Evolutionary conservation across 345 rosid genomes (phyloP).

Genomic region (Gossypium arboreum): DNA sequence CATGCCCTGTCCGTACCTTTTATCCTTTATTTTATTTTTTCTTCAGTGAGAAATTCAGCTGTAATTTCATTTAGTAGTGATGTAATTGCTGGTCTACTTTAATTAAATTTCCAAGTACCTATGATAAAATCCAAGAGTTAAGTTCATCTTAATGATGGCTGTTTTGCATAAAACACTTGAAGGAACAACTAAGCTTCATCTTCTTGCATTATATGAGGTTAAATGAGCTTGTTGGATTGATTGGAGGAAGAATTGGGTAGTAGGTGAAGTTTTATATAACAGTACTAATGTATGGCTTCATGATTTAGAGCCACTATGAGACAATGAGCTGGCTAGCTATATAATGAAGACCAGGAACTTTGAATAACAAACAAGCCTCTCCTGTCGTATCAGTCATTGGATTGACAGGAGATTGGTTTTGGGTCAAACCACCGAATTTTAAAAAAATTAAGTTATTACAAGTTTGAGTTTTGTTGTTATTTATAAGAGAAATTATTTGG

Average conservation of each 20-base stretch:
- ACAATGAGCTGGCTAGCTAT: not conserved
- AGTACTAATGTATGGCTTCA: not conserved
- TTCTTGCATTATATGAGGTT: too few species aligned
- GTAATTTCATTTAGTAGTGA: not conserved
- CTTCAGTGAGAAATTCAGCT: not conserved
- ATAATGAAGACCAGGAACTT: not conserved
- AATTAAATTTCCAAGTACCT: too few species aligned
- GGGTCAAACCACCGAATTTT: too few species aligned
- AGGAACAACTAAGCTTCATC: too few species aligned
- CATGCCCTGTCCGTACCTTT: not conserved
- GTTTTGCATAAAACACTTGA: not conserved
- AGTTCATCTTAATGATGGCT: not conserved
- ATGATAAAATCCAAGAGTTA: too few species aligned
- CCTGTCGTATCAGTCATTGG: not conserved
- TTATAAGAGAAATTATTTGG: too few species aligned
- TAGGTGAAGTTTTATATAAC: too few species aligned
- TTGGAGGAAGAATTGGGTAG: too few species aligned
- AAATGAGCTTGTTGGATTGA: too few species aligned
- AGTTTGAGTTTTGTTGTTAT: too few species aligned
- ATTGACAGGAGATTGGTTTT: not conserved
- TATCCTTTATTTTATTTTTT: too few species aligned
- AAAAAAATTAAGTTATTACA: too few species aligned
- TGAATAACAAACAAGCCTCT: not conserved
- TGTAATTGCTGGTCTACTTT: not conserved
- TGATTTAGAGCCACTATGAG: not conserved